Base-by-base conservation (phyloP, 2,329 filamentous ascomycete genomes). In the Chaetomium sp. region DNA sequence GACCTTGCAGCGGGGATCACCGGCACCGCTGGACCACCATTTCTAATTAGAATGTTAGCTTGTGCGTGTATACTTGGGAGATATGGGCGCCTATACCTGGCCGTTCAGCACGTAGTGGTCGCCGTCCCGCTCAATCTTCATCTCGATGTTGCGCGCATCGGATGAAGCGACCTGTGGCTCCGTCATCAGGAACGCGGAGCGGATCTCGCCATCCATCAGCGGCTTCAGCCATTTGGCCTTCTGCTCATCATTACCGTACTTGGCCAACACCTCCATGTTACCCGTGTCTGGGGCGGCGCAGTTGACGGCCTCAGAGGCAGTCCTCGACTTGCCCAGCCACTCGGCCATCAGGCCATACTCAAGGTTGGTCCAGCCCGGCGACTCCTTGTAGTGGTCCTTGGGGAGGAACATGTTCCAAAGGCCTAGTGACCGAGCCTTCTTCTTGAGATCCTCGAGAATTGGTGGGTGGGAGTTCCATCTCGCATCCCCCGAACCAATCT, bases 351-450 rank as follows among this genome's bases (percentile, higher is more conserved):
- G 81, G 13, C 93, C 95, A 75, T 99, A 99, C 80, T 99, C 95
- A 68, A 99, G 83, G 79, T 98, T 99, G 66, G 88, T 92, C 81
- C 92, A 97, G 38, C 95, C 95, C 27, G 94, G 93, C 1, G 93
- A 96, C 81, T 97, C 92, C 77, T 90, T 92, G 84, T 97, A 98
- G 80, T 97, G 93, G 72, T 89, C 93, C 81, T 91, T 94, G 69
- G 95, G 92, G 71, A 99, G 80, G 83, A 99, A 99, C 89, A 99
- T 90, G 80, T 99, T 99, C 95, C 95, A 99, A 54, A 99, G 83
- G 1, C 94, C 95, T 29, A 97, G 85, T 71, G 90, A 84, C 74
- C 84, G 86, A 53, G 94, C 95, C 77, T 93, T 91, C 69, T 80
- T 82, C 85, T 98, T 98, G 72, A 99, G 85, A 62, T 95, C 89